Conservation (phyloP, 225 moss, liverwort and hornwort genomes). For the Polytrichum commune region DNA sequence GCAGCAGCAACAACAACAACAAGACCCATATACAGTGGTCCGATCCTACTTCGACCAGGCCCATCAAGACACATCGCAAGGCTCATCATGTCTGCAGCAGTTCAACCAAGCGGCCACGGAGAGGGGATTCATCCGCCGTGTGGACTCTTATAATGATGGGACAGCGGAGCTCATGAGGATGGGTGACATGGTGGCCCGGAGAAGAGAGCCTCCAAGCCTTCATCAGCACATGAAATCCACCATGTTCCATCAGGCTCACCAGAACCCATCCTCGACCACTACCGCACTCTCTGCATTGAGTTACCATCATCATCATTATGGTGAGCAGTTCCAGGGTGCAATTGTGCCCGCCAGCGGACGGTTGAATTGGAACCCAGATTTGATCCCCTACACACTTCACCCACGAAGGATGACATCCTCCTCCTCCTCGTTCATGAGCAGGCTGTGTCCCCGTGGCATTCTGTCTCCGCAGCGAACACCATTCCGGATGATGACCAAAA, state of each 20-base stretch:
- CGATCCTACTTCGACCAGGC: slow-evolving; percentile 11
- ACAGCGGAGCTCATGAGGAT: slow-evolving; percentile 4
- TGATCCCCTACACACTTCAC: neutral
- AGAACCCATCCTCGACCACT: too few relatives aligned
- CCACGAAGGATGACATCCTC: slow-evolving; percentile 6
- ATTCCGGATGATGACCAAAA: slow-evolving; percentile 34
- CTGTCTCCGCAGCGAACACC: slow-evolving; percentile 20
- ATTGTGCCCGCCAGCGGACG: slow-evolving; percentile 6
- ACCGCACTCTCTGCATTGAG: too few relatives aligned
- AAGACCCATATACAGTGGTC: slow-evolving; percentile 12
- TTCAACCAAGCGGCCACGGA: slow-evolving; percentile 21
- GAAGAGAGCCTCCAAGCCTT: neutral
- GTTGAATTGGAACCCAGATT: slow-evolving; percentile 13
- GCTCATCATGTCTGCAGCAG: slow-evolving; percentile 23
- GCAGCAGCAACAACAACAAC: neutral
- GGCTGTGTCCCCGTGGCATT: slow-evolving; percentile 36
- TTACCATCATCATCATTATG: too few relatives aligned
- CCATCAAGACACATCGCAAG: neutral
- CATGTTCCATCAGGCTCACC: neutral
- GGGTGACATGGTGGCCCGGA: neutral
- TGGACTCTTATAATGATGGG: neutral
- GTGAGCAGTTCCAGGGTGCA: neutral
- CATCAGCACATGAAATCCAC: neutral
- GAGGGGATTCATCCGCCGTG: slow-evolving; percentile 6
- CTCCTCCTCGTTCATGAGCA: slow-evolving; percentile 17